A percentile compares a stretch with the other conserved stretches of the same genome.
Conservation (phyloP, 805 yeast species). For the Priceomyces melissophilus region DNA sequence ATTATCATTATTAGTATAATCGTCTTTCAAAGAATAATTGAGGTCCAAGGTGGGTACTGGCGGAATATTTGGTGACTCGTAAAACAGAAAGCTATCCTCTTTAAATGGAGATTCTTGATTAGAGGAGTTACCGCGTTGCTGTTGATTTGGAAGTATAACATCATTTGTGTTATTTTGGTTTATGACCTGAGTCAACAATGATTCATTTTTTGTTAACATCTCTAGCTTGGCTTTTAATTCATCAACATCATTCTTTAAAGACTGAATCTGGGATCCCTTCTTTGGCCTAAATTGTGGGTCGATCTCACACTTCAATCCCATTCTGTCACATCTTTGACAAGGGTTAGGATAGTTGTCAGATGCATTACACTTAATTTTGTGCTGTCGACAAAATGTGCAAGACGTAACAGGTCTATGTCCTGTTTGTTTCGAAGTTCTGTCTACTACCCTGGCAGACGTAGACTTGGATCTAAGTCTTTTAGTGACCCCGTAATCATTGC, state of each 20-base stretch:
- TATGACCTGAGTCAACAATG: slow-evolving; percentile 61
- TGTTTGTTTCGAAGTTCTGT: slow-evolving; percentile 23
- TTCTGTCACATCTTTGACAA: slow-evolving; percentile 77
- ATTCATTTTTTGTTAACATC: slow-evolving; percentile 59
- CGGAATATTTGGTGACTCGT: slow-evolving; percentile 8
- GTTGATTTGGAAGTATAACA: slow-evolving; percentile 13
- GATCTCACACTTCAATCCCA: slow-evolving; percentile 78
- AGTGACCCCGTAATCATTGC: slow-evolving; percentile 1
- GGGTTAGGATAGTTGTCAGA: slow-evolving; percentile 77
- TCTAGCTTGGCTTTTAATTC: slow-evolving; percentile 73
- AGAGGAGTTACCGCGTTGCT: slow-evolving; percentile 10
- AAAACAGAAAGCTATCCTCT: slow-evolving; percentile 7
- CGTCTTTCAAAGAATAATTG: slow-evolving; percentile 13
- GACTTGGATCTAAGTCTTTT: slow-evolving; percentile 5
- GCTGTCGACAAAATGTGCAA: slow-evolving; percentile 92
- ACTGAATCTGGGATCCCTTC: slow-evolving; percentile 86
- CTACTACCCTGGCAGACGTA: slow-evolving; percentile 3
- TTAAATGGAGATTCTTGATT: slow-evolving; percentile 7
- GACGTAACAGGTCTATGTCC: slow-evolving; percentile 85
- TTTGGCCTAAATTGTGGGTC: slow-evolving; percentile 91
- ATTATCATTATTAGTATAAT: slow-evolving; percentile 3
- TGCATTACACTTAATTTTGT: slow-evolving; percentile 91
- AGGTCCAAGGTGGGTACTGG: slow-evolving; percentile 10
- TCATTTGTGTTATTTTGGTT: slow-evolving; percentile 39
- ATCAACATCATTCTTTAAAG: slow-evolving; percentile 79